These are phyloP conservation scores for Plasmodium vivax DNA, from an alignment of 169 alveolate species.

Conservation along the genomic window DNA sequence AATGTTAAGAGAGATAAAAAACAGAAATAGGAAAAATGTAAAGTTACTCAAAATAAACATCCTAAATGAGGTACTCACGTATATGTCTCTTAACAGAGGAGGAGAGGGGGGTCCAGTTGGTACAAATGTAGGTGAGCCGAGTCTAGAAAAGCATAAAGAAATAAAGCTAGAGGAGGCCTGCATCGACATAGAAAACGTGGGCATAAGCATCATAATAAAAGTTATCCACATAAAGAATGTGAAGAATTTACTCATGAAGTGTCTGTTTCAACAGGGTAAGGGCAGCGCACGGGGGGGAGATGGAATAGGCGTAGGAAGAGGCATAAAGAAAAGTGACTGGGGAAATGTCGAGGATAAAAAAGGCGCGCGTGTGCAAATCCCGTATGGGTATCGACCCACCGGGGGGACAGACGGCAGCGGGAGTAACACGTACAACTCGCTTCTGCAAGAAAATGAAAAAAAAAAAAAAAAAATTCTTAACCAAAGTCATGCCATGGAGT, in stretches of 20 bases:
- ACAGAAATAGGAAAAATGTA: constrained; percentile 42
- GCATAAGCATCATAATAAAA: constrained; percentile 68
- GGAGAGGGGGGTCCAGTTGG: neutral
- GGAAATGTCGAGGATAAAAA: neutral
- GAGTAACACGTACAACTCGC: neutral
- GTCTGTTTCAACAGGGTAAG: constrained; percentile 16
- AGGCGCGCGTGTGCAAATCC: neutral
- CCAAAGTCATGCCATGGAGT: neutral
- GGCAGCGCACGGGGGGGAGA: neutral
- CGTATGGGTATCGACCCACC: neutral
- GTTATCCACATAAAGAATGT: constrained; percentile 40
- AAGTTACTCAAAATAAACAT: constrained; percentile 59
- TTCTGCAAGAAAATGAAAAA: constrained; percentile 43
- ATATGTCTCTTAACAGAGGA: constrained; percentile 9
- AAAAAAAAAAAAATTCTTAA: neutral
- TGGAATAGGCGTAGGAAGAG: neutral
- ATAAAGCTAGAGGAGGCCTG: constrained; percentile 42
- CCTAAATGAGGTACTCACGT: constrained; percentile 24
- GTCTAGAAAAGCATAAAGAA: constrained; percentile 44
- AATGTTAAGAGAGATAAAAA: constrained; percentile 56
- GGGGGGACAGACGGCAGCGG: neutral
- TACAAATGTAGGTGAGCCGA: neutral
- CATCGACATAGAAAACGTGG: constrained; percentile 59
- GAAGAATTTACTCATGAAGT: constrained; percentile 27
- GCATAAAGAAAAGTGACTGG: neutral